Percentiles rank a stretch among this genome's conserved stretches.
phyloP scores from a whole-genome alignment of 140 eudicot genomes.

The Anethum foeniculum region DNA sequence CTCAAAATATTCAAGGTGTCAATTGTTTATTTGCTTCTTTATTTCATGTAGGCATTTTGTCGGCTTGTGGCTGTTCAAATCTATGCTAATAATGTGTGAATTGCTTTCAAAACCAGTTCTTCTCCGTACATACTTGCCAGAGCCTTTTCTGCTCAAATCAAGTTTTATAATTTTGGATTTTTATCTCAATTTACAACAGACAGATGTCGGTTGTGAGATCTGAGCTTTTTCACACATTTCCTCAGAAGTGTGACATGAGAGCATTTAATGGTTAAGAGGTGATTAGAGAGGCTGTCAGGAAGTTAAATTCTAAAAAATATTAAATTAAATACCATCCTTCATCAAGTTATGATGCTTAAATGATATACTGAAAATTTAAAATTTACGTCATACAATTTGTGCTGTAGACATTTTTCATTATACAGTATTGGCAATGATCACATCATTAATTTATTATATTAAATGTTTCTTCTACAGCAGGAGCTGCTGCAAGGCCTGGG shows the following conservation, averaged over 20 bases:
- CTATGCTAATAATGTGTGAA: not conserved
- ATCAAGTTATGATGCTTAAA: not conserved
- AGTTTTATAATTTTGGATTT: not conserved
- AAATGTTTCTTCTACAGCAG: slow-evolving; percentile 28
- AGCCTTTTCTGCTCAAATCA: not conserved
- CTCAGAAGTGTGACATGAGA: not conserved
- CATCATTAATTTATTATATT: not conserved
- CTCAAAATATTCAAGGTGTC: slow-evolving; percentile 68
- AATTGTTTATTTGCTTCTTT: not conserved
- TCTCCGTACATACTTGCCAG: not conserved
- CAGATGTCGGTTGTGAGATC: not conserved
- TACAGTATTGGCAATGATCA: not conserved
- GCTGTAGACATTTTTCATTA: not conserved
- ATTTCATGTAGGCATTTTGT: not conserved
- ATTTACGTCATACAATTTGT: no score
- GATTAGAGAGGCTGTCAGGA: not conserved
- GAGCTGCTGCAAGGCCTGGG: slow-evolving; percentile 88
- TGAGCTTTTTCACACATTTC: not conserved
- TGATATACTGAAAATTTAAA: not conserved
- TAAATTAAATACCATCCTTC: not conserved
- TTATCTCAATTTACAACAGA: not conserved
- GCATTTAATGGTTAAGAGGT: not conserved
- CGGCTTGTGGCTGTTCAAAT: not conserved
- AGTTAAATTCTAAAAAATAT: not conserved
- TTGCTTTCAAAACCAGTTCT: not conserved